Evolutionary conservation across 208 protist species (phyloP), one percentile per base, ranked within the genome.

Genomic region (Trypanosoma platydactyli): DNA sequence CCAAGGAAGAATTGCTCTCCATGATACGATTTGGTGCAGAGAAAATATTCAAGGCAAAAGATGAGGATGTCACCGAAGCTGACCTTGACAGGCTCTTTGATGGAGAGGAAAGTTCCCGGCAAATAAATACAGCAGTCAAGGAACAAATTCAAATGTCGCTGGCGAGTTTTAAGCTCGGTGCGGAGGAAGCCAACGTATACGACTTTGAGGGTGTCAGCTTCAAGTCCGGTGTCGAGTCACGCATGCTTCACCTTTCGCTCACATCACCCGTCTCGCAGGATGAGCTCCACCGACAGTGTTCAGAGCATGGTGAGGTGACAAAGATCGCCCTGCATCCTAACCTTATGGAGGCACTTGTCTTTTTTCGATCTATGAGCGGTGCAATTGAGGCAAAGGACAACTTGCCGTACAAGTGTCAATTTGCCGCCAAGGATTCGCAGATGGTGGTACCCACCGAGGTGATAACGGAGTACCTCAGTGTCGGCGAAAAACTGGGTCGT

Each of bases 1-100:
- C 81, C 25, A 97, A 95, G 52, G 95, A 98, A 40, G 98, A 99
- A 73, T 60, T 99, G 48, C 83, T 99, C 16, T 86, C 84, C 53
- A 99, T 99, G 95, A 98, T 99, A 54, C 92, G 89, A 20, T 99
- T 98, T 76, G 98, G 98, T 60, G 98, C 98, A 1, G 97, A 99
- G 70, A 86, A 97, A 64, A 91, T 99, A 41, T 99, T 99, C 74
- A 96, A 96, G 53, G 80, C 84, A 20, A 83, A 83, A 3, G 88
- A 93, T 18, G 79, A 91, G 55, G 87, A 92, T 63, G 71, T 99
- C 41, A 98, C 90, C 0, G 97, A 99, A 73, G 97, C 97, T n/a
- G 98, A 99, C 69, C 98, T 99, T 75, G 98, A 99, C 70, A 71
- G 68, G 13, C 96, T 99, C 38, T 89, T 99, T 24, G 68, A 84